Conservation (phyloP, 768 basidiomycete species). For the Russula compacta region DNA sequence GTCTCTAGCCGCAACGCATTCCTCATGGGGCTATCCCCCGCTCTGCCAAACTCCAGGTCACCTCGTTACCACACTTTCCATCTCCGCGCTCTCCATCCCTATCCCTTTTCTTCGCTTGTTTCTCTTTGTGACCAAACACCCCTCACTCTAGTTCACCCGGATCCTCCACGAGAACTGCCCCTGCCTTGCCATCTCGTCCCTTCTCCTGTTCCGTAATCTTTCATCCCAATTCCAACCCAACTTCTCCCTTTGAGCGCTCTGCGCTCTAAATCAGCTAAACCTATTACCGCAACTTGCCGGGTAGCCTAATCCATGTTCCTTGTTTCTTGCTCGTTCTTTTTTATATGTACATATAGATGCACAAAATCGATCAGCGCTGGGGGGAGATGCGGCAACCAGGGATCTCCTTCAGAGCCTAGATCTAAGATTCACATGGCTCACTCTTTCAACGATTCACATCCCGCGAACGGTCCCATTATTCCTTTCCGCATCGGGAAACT, state of each 20-base stretch:
- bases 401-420: constrained; percentile 14
- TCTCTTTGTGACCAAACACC: constrained; percentile 15
- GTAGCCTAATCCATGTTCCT: constrained; percentile 15
- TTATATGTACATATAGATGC: not conserved
- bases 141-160: constrained; percentile 14
- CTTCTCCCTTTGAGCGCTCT: constrained; percentile 15
- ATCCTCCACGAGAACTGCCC: constrained; percentile 15
- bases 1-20: constrained; percentile 15
- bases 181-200: constrained; percentile 11
- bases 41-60: constrained; percentile 18
- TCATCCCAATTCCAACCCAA: constrained; percentile 8
- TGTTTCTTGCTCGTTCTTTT: not conserved
- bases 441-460: constrained; percentile 16
- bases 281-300: constrained; percentile 17
- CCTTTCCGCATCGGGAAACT: constrained; percentile 11
- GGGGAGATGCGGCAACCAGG: constrained; percentile 13
- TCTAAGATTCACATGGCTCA: constrained; percentile 10
- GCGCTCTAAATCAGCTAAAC: constrained; percentile 19
- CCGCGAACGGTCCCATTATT: constrained; percentile 17
- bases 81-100: constrained; percentile 18
- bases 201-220: constrained; percentile 19
- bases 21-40: constrained; percentile 18
- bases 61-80: constrained; percentile 20
- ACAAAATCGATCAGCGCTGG: constrained; percentile 16
- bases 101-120: constrained; percentile 10